Evolutionary conservation across 331 rosid species (phyloP).

Genomic region (Telfairia occidentalis): DNA sequence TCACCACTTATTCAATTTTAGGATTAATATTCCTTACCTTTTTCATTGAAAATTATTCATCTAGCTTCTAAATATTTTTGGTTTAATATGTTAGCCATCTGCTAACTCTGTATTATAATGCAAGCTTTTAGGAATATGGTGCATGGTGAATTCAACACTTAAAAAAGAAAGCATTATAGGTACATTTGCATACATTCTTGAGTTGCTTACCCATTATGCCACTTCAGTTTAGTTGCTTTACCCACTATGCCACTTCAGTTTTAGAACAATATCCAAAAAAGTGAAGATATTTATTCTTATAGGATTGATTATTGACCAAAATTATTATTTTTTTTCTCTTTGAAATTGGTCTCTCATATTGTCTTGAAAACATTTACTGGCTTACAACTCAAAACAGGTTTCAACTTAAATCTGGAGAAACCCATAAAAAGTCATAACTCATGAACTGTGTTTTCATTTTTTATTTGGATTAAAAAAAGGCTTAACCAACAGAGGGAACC

Average conservation of each 20-base stretch:
- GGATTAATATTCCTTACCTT: not conserved
- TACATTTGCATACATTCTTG: not conserved
- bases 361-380: not conserved
- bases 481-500: not conserved
- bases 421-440: not conserved
- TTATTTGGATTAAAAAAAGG: not conserved
- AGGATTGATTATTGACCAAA: not conserved
- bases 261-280: not conserved
- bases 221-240: constrained; percentile 2
- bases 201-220: not conserved
- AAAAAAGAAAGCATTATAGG: constrained; percentile 12
- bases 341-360: not conserved
- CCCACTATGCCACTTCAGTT: constrained; percentile 1
- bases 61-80: not conserved
- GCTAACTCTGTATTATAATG: constrained; percentile 10
- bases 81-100: not conserved
- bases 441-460: not conserved
- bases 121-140: constrained; percentile 10
- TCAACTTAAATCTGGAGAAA: not conserved
- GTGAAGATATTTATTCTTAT: not conserved
- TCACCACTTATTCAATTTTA: not conserved
- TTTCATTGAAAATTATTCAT: not conserved
- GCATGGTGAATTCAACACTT: constrained; percentile 13
- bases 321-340: not conserved
- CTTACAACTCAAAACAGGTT: not conserved